These are phyloP conservation scores for Lophiostoma macrostomum DNA, from an alignment of 495 filamentous ascomycete genomes.

Conservation along the genomic window DNA sequence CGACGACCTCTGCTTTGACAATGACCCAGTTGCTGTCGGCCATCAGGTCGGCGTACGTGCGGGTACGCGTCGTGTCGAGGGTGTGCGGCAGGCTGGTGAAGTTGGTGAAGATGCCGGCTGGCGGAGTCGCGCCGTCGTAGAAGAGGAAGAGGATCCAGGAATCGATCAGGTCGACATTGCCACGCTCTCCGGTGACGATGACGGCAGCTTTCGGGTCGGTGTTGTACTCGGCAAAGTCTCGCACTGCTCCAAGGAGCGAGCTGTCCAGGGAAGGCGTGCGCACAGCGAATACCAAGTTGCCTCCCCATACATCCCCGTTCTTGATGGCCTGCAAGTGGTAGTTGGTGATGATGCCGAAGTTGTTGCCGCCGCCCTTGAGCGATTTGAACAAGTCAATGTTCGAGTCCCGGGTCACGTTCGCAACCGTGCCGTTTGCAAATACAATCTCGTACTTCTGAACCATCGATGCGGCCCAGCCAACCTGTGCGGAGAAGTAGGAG, in stretches of 20 bases:
- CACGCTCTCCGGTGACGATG: slow-evolving; percentile 50
- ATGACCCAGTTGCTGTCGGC: slow-evolving; percentile 30
- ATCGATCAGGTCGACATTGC: slow-evolving; percentile 44
- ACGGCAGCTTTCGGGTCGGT: slow-evolving; percentile 24
- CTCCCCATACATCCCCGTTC: slow-evolving; percentile 23
- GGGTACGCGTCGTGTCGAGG: slow-evolving; percentile 49
- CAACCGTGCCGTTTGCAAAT: slow-evolving; percentile 52
- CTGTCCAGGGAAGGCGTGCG: slow-evolving; percentile 1
- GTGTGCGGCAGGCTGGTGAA: slow-evolving; percentile 51
- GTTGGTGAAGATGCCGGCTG: slow-evolving; percentile 52
- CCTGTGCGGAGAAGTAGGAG: slow-evolving; percentile 35
- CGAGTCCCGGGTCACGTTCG: slow-evolving; percentile 47
- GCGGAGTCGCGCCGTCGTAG: slow-evolving; percentile 58
- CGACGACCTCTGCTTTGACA: slow-evolving; percentile 47
- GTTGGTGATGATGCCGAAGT: slow-evolving; percentile 55
- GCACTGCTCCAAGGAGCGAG: slow-evolving; percentile 23
- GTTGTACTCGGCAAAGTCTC: slow-evolving; percentile 33
- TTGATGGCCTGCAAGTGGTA: slow-evolving; percentile 25
- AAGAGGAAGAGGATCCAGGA: slow-evolving; percentile 61
- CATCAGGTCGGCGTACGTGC: slow-evolving; percentile 53
- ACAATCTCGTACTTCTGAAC: slow-evolving; percentile 50
- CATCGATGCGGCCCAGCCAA: slow-evolving; percentile 53
- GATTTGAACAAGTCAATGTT: slow-evolving; percentile 61
- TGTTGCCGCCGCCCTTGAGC: slow-evolving; percentile 51
- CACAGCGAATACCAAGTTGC: slow-evolving; percentile 26